Base-by-base conservation (phyloP, 2,329 filamentous ascomycete genomes). In the Peltaster fructicola region DNA sequence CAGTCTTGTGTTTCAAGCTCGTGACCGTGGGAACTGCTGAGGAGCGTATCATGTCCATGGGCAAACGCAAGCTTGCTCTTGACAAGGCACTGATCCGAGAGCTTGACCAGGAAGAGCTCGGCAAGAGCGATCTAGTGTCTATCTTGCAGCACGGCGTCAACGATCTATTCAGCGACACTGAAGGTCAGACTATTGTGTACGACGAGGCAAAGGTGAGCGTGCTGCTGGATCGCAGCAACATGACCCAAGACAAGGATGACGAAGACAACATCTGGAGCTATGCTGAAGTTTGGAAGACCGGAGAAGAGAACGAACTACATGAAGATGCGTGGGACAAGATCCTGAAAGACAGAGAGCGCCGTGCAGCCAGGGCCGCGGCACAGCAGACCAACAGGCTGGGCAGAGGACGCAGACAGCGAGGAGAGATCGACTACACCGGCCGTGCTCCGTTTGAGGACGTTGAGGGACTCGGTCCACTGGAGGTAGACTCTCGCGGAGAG, bases 11-110 rank as follows among this genome's bases (percentile, higher is more conserved):
- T 36, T 92, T 95, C 42, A 85, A 95, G 47, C 57, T 98, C 1
- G 81, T 92, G 60, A 95, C 82, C 2, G 76, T 84, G 30, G 68
- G 74, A 19, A 85, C 75, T 14, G 81, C 77, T 0, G 88, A 98
- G 47, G 88, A 98, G 52, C 84, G 85, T 45, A 95, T 98, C 27
- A 77, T 95, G 59, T 80, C 93, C 47, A 81, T 91, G 38, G 88
- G 88, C 5, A 76, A 81, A 39, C 90, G 80, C 52, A 98, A 98
- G 55, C 81, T 98, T 70, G 81, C 81, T 0, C 65, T 98, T 1
- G 88, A 98, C 40, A 84, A 95, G 48, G 78, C 88, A 1, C 65
- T 98, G 11, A 93, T 98, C 31, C 84, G 95, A 46, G 74, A 71
- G 26, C 81, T 98, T 68, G 80, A 84, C 29, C 68, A 71, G 2